phyloP scores from a whole-genome alignment of 2,329 filamentous ascomycete genomes.

The Rhexocercosporidium sp. region DNA sequence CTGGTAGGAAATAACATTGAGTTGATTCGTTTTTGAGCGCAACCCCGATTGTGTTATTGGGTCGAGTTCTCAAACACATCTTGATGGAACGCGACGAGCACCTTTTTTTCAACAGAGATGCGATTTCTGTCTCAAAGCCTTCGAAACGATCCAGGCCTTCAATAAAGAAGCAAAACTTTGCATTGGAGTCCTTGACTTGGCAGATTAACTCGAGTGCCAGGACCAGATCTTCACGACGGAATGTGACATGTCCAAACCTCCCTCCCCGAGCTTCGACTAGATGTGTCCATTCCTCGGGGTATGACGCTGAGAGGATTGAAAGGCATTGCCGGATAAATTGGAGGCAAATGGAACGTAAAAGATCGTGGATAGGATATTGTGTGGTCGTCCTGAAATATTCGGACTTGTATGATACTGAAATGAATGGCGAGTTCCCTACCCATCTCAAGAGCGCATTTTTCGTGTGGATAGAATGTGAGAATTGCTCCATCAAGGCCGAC shows the following conservation, averaged over 20 bases:
- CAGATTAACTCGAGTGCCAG: not conserved
- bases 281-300: not conserved
- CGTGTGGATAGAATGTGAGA: not conserved
- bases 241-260: not conserved
- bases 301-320: not conserved
- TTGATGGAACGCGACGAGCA: slow-evolving; percentile 10
- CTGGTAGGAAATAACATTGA: not conserved
- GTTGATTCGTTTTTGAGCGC: not conserved
- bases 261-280: not conserved
- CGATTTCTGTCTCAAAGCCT: not conserved
- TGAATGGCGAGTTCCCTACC: not conserved
- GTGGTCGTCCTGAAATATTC: not conserved
- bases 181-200: not conserved
- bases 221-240: not conserved
- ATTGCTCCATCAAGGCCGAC: not conserved
- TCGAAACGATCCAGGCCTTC: slow-evolving; percentile 26
- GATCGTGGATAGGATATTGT: not conserved
- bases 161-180: slow-evolving; percentile 15
- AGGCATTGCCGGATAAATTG: not conserved
- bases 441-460: not conserved
- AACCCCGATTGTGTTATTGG: not conserved
- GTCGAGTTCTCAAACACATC: slow-evolving; percentile 16
- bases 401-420: not conserved
- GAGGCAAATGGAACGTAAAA: not conserved
- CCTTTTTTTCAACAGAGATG: not conserved